phyloP scores from a whole-genome alignment of 1,284 basidiomycete genomes.

The Vanrija sp. region DNA sequence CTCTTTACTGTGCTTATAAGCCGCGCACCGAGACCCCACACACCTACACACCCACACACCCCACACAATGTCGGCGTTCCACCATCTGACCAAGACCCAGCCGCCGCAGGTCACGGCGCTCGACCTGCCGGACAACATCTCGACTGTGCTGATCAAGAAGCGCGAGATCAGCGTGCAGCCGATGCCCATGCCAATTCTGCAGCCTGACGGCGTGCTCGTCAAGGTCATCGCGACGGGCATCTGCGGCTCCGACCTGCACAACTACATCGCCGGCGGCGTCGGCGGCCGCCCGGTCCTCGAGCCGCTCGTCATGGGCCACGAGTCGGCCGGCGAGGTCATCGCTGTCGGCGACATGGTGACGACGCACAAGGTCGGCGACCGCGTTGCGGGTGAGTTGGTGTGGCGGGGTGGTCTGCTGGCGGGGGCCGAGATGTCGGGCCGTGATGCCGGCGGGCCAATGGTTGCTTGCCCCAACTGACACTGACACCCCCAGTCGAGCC shows the following conservation, averaged over 20 bases:
- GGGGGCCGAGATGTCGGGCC: too few species aligned
- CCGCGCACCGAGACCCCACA: too few species aligned
- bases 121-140: slow-evolving; percentile 33
- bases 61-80: slow-evolving; percentile 35
- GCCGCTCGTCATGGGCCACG: slow-evolving; percentile 50
- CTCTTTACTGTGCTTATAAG: too few species aligned
- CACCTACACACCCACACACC: background rate
- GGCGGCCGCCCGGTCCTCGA: slow-evolving; percentile 42
- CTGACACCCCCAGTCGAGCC: slow-evolving; percentile 56
- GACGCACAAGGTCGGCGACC: slow-evolving; percentile 50
- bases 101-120: slow-evolving; percentile 33
- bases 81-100: slow-evolving; percentile 35
- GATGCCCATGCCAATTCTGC: slow-evolving; percentile 37
- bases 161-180: slow-evolving; percentile 31
- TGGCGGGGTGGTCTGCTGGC: too few species aligned
- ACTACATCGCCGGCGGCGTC: slow-evolving; percentile 41
- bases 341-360: slow-evolving; percentile 45
- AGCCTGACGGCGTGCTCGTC: slow-evolving; percentile 46
- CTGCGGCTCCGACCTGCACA: slow-evolving; percentile 45
- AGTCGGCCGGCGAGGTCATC: slow-evolving; percentile 45
- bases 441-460: too few species aligned
- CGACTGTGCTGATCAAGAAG: slow-evolving; percentile 40
- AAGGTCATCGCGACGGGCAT: slow-evolving; percentile 42
- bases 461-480: too few species aligned
- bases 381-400: slow-evolving; percentile 46